Evolutionary conservation across 2,329 filamentous ascomycete genomes (phyloP).

Genomic region (Colletotrichum magnum): DNA sequence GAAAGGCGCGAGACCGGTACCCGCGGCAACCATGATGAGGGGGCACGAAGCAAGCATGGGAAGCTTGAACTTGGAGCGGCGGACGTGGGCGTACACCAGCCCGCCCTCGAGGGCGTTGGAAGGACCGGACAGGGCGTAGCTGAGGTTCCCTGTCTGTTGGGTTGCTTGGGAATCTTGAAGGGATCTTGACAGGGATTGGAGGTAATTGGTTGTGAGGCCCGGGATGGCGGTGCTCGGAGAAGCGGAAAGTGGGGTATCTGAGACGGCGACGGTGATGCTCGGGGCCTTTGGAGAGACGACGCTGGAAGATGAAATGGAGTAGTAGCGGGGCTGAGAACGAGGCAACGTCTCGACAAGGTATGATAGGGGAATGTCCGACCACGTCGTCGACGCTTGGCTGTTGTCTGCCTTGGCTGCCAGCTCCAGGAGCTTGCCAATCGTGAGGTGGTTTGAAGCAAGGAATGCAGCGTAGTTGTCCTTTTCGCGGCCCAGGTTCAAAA

Average conservation of each 20-base stretch:
- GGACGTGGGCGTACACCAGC: constrained; percentile 51
- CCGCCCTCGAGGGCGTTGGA: constrained; percentile 42
- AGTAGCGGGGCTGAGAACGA: constrained; percentile 71
- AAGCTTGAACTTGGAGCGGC: constrained; percentile 56
- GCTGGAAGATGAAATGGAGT: constrained; percentile 72
- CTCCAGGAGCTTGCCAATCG: constrained; percentile 45
- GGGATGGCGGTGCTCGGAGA: constrained; percentile 45
- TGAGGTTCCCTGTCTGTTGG: constrained; percentile 3
- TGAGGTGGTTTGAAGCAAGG: constrained; percentile 45
- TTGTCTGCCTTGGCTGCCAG: constrained; percentile 37
- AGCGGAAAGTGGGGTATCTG: constrained; percentile 43
- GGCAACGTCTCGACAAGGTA: constrained; percentile 70
- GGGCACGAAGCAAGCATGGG: constrained; percentile 56
- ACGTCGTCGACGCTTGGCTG: constrained; percentile 25
- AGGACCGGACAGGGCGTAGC: constrained; percentile 28
- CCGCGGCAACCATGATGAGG: constrained; percentile 65
- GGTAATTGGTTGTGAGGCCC: constrained; percentile 47
- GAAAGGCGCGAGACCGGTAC: constrained; percentile 64
- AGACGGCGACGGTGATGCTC: constrained; percentile 29
- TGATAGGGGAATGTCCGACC: constrained; percentile 54
- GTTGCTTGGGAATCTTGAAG: constrained; percentile 7
- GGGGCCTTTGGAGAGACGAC: constrained; percentile 43
- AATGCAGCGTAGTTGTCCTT: constrained; percentile 43
- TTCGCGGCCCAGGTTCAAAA: constrained; percentile 51
- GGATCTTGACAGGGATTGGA: constrained; percentile 37